These are phyloP conservation scores for Urostyla sp. DNA, from an alignment of 73 alveolate genomes.

Conservation along the genomic window DNA sequence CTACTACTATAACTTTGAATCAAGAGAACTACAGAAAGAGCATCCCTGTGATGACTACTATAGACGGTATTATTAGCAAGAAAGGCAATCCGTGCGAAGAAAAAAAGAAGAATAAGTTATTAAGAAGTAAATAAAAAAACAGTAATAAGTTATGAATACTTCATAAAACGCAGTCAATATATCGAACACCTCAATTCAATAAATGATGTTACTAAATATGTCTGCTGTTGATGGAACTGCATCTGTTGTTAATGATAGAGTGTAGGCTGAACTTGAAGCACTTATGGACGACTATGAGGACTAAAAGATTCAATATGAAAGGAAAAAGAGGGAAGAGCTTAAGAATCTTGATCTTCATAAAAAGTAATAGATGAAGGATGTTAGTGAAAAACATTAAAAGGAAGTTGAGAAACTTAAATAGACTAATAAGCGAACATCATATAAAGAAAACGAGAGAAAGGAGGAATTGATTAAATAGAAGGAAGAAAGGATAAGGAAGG, in stretches of 20 bases:
- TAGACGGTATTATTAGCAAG: conserved; percentile 65
- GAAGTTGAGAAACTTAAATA: conserved; percentile 9
- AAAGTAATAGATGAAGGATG: not conserved
- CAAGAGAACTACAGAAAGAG: conserved; percentile 79
- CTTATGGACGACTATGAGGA: conserved; percentile 60
- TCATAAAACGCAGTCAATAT: not conserved
- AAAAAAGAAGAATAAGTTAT: conserved; percentile 63
- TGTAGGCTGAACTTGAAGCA: conserved; percentile 25
- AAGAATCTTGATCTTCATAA: conserved; percentile 38
- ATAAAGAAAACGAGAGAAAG: not conserved
- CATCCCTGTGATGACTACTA: conserved; percentile 94
- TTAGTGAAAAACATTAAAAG: not conserved
- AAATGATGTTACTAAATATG: conserved; percentile 43
- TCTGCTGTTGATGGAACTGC: conserved; percentile 23
- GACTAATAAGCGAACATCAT: not conserved
- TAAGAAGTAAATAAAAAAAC: conserved; percentile 54
- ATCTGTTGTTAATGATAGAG: conserved; percentile 30
- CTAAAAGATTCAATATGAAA: conserved; percentile 37
- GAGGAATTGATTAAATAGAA: not conserved
- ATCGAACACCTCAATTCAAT: conserved; percentile 27
- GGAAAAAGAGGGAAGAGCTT: conserved; percentile 49
- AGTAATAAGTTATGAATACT: not conserved
- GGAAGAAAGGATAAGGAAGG: not conserved
- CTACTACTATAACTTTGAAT: conserved; percentile 78
- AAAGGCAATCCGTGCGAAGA: conserved; percentile 53